Evolutionary conservation across 257 asterid species (phyloP), one percentile per base, ranked within the genome.

Genomic region (Solanum sejunctum): DNA sequence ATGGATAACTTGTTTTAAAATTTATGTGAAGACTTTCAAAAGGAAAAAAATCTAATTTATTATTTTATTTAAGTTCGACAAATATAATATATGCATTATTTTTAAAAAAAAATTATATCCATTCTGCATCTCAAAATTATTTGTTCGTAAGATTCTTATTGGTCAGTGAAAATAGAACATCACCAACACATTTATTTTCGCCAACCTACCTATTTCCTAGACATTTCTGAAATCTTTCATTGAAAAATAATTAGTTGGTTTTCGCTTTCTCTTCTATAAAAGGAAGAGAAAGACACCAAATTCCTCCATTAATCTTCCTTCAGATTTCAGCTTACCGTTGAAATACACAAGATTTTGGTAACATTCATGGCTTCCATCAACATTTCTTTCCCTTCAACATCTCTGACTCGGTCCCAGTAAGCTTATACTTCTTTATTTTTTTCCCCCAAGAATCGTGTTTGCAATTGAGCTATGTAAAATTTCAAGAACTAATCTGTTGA

Each of bases 321-420:
- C 83, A 49, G 41, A 23, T 60, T 81, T 81, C 75, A 67, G 7
- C 75, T 67, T 32, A 39, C 49, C 45, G 12, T 80, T 57, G 32
- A 54, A 55, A 36, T 21, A 41, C 63, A n/a, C 10, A 81, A 51
- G 12, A 12, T 26, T 78, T 78, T 52, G 8, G 26, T 32, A 7
- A 17, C 23, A 47, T 47, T 54, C 28, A 95, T 93, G 98, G 93
- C 98, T 86, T 90, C 98, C 41, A 82, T 93, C 69, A 90, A 89
- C 86, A 72, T 95, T 80, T 92, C 94, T 82, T 92, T 92, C 91
- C 88, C 95, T 26, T 92, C 97, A 77, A 90, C 87, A 5, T 21
- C 87, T 77, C 83, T 90, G 61, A 81, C 93, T 85, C 92, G 95
- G 81, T 81, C 94, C 18, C 89, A 88, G 98, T 93, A 67, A 90